A percentile compares a stretch with the other conserved stretches of the same genome.
phyloP scores from a whole-genome alignment of 257 asterid genomes.

The Ophiorrhiza pumila region DNA sequence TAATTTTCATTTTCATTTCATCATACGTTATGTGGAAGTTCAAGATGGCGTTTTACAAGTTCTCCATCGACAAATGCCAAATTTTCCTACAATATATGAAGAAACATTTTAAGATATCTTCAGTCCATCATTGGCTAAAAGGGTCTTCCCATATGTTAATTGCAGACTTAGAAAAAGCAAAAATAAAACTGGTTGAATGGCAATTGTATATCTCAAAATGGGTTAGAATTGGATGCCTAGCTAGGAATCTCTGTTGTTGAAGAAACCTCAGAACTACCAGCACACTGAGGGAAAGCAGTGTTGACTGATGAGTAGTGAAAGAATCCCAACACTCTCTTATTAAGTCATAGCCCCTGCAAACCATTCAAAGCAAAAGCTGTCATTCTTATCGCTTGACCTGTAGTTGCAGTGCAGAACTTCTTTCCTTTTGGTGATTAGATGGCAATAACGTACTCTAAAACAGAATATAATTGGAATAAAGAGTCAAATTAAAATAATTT shows the following conservation, averaged over 20 bases:
- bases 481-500: neutral
- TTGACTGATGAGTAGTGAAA: neutral
- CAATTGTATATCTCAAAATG: neutral
- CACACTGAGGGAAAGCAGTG: neutral
- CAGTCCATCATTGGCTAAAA: neutral
- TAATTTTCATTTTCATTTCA: no score
- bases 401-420: slow-evolving; percentile 4
- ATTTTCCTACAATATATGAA: neutral
- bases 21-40: no score
- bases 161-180: neutral
- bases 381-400: slow-evolving; percentile 7
- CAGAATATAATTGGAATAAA: neutral
- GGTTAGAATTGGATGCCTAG: neutral
- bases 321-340: neutral
- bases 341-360: neutral
- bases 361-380: neutral
- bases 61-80: neutral
- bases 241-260: neutral
- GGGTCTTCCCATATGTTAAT: neutral
- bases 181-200: neutral
- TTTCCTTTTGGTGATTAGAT: neutral
- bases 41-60: no score
- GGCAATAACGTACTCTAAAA: neutral
- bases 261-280: neutral
- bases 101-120: no score